These are phyloP conservation scores for Coemansia sp. DNA, from an alignment of 192 early-diverging fungal species.

Conservation along the genomic window DNA sequence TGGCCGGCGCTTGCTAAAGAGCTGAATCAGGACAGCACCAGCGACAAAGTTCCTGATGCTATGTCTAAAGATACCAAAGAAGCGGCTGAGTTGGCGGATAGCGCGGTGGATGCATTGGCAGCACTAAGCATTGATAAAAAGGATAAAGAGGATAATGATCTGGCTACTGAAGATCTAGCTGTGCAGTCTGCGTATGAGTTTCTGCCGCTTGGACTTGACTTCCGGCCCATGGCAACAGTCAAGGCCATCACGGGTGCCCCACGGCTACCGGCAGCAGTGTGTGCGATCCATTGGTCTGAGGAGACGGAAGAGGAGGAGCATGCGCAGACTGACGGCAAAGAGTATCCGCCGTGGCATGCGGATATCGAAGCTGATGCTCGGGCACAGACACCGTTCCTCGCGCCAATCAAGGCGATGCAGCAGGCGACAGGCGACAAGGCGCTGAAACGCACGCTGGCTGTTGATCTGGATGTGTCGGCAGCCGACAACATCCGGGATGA, in stretches of 20 bases:
- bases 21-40: slow-evolving; percentile 1
- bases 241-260: slow-evolving; percentile 44
- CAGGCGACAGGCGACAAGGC: slow-evolving; percentile 68
- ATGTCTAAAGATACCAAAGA: not conserved
- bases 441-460: slow-evolving; percentile 68
- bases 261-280: slow-evolving; percentile 23
- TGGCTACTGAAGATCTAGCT: not conserved
- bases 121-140: not conserved
- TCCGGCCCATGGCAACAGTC: slow-evolving; percentile 28
- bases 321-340: not conserved
- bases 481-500: slow-evolving; percentile 12
- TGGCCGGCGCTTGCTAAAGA: slow-evolving; percentile 70
- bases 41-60: not conserved
- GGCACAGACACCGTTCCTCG: slow-evolving; percentile 41
- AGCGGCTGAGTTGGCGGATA: slow-evolving; percentile 1
- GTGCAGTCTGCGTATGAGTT: not conserved
- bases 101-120: slow-evolving; percentile 5
- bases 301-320: not conserved
- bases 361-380: not conserved
- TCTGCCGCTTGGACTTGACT: slow-evolving; percentile 51
- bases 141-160: not conserved
- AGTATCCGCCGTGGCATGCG: slow-evolving; percentile 39
- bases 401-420: slow-evolving; percentile 56
- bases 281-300: slow-evolving; percentile 3
- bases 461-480: slow-evolving; percentile 58